A percentile compares a stretch with the other conserved stretches of the same genome.
Conservation (phyloP, 2,329 filamentous ascomycete genomes). For the Alternaria dauci region DNA sequence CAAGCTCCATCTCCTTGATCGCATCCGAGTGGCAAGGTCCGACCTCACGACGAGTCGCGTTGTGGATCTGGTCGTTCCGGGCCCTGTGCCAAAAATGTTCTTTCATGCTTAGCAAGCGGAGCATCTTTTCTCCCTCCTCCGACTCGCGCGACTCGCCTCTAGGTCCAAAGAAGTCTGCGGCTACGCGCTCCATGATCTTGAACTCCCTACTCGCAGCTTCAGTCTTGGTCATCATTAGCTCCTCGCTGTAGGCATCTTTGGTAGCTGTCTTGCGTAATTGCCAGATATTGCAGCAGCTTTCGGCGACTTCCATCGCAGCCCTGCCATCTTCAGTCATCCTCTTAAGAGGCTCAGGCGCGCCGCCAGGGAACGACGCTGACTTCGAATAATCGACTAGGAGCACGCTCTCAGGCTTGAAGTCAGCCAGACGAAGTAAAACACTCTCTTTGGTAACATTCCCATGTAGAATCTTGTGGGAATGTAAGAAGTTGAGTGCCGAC, state of each 20-base stretch:
- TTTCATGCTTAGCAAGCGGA: constrained; percentile 10
- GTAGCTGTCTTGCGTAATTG: constrained; percentile 21
- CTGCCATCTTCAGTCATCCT: constrained; percentile 19
- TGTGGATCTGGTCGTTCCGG: constrained; percentile 11
- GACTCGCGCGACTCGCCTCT: constrained; percentile 9
- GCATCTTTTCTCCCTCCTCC: constrained; percentile 10
- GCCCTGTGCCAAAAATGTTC: constrained; percentile 12
- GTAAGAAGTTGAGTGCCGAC: constrained; percentile 25
- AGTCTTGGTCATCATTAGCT: constrained; percentile 12
- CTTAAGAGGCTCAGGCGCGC: constrained; percentile 8
- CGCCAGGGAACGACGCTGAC: constrained; percentile 2
- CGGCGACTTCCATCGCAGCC: constrained; percentile 23
- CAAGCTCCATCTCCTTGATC: constrained; percentile 8
- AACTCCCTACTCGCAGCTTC: constrained; percentile 14
- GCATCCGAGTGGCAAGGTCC: background rate
- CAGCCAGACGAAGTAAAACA: constrained; percentile 19
- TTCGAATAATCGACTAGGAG: constrained; percentile 26
- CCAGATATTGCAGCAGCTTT: constrained; percentile 31
- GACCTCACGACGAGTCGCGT: constrained; percentile 8
- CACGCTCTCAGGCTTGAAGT: constrained; percentile 9
- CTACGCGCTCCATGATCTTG: constrained; percentile 16
- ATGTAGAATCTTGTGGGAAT: constrained; percentile 26
- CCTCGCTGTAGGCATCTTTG: constrained; percentile 9
- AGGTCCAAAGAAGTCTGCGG: constrained; percentile 14
- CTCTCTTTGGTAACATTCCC: constrained; percentile 15